These are phyloP conservation scores for Meredithiella fracta DNA, from an alignment of 2,329 filamentous ascomycete genomes.

Conservation along the genomic window DNA sequence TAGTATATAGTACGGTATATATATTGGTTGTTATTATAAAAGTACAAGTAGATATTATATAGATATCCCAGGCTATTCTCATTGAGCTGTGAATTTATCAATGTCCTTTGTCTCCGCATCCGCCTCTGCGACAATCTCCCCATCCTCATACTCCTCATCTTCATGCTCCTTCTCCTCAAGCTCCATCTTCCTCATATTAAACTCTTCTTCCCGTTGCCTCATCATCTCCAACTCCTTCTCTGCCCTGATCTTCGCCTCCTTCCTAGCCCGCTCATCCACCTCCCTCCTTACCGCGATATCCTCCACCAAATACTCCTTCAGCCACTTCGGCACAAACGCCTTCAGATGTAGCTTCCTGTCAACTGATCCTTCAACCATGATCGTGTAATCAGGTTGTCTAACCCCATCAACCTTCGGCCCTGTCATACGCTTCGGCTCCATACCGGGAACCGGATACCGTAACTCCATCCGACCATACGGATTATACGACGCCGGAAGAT, in stretches of 20 bases:
- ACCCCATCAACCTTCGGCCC: background rate
- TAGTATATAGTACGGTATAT: too few species aligned
- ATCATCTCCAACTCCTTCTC: background rate
- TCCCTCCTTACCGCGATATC: constrained; percentile 1
- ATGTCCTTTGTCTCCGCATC: background rate
- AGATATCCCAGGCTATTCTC: too few species aligned
- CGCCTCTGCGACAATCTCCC: background rate
- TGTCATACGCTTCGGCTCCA: background rate
- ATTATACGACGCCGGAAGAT: constrained; percentile 42
- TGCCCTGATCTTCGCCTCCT: background rate
- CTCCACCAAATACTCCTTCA: constrained; percentile 27
- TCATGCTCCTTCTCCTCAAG: background rate
- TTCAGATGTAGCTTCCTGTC: constrained; percentile 38
- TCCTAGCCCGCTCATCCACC: background rate
- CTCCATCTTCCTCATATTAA: background rate
- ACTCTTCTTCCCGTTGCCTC: background rate
- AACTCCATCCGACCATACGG: constrained; percentile 44
- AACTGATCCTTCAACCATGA: constrained; percentile 16
- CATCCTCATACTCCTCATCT: background rate
- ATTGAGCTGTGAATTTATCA: too few species aligned
- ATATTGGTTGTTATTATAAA: background rate
- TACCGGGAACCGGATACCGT: background rate
- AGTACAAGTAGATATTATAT: background rate
- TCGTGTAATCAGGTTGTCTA: constrained; percentile 13
- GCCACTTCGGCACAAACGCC: constrained; percentile 74